Evolutionary conservation across 1,139 yeast genomes (phyloP), one percentile per base, ranked within the genome.

Genomic region (Debaryomycetaceae sp.): DNA sequence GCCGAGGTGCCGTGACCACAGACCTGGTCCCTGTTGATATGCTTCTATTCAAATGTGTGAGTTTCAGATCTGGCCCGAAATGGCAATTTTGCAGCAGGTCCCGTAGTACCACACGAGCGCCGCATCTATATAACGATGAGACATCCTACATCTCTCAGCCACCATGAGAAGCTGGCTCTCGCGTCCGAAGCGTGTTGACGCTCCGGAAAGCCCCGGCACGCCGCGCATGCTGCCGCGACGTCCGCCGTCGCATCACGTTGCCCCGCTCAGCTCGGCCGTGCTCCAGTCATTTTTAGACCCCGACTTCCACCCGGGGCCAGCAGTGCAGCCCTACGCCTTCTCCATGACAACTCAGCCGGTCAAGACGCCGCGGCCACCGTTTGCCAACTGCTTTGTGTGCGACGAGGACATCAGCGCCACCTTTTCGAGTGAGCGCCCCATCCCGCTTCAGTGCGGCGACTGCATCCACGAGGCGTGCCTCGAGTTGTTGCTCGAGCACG

Each of bases 381-480:
- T 28, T 6, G n/a, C 16, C 8, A n/a, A 18, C 7, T 33, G 36
- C 21, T 33, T 26, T 12, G 20, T 33, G 8, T 33, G 36, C 14
- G 14, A 33, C 3, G 34, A 29, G 9, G 18, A 14, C 8, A 21
- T 23, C 8, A 13, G n/a, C 3, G 10, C 16, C 9, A 16, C 27
- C 5, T 18, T 33, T 10, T 24, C 18, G 2, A 23, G 24, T 18
- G 36, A 33, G 23, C 24, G 12, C 15, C 14, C 22, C 6, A 26
- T 33, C 12, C 13, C 12, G 5, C 18, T 33, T 16, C 13, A 25
- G n/a, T 33, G 36, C 20, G 36, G 36, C 3, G 34, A 33, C 14
- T 8, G 16, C 10, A 25, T 33, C 7, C 36, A 33, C 20, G 36
- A 29, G 2, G 28, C 29, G 14, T 33, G 36, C 16, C 27, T 33